Base-by-base conservation (phyloP, 1,139 yeast genomes). In the Taphrina deformans region DNA sequence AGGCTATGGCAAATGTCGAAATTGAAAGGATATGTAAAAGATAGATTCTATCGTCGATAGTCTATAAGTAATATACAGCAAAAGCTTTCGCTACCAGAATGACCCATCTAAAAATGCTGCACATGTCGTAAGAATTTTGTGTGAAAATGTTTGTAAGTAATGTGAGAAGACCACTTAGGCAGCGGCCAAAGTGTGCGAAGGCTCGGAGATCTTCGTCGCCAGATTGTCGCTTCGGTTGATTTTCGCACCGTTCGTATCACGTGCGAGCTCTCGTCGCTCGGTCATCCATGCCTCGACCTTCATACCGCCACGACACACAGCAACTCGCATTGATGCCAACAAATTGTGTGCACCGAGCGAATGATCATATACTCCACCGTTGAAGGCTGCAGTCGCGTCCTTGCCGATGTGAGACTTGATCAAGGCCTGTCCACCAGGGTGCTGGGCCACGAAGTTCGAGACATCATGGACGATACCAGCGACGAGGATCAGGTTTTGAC, bases 301-400 rank as follows among this genome's bases (percentile, higher is more conserved):
- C 70, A 88, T 83, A 3, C 91, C 89, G n/a, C 89, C 88, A 69
- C 91, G 89, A 46, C 93, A 86, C 59, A 93, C 95, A 31, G 97
- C 98, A 29, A 93, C 89, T 80, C 99, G 88, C 96, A 92, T 87
- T 41, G 95, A 88, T 35, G 97, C 96, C 75, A 93, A 84, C 77
- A 93, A 80, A 79, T 93, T 93, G 79, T 93, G 98, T 55, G 97
- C 99, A 69, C 99, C 99, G 74, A 92, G 93, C 55, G 97, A 89
- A 79, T 93, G 99, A 64, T 89, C 87, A 77, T 93, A 93, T 52
- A 93, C 99, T 74, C 97, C 98, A 74, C 99, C 99, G 76, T 91
- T 91, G 83, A 93, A 93, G 1, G 96, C 98, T 73, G 89, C 89
- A 46, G 98, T 91, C 61, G 97, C 97, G 77, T 93, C 99, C 79